A percentile compares a stretch with the other conserved stretches of the same genome.
These are phyloP conservation scores for Talaromyces borbonicus DNA, from an alignment of 495 filamentous ascomycete species.

Conservation along the genomic window DNA sequence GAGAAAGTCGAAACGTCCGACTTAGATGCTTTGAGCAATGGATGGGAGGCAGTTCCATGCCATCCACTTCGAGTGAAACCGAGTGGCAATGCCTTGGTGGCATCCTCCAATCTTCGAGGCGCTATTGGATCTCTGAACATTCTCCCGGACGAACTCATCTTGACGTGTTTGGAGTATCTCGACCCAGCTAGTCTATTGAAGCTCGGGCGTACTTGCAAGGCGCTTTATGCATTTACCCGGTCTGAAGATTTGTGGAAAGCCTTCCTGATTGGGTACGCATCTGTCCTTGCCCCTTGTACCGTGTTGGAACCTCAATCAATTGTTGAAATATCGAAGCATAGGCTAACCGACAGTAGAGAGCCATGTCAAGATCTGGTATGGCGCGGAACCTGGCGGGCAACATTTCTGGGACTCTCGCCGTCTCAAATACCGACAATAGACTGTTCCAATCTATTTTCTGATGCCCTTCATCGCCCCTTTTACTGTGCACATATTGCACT, in stretches of 20 bases:
- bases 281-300: no score
- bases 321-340: neutral
- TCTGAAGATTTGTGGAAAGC: constrained; percentile 88
- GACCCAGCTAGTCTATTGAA: constrained; percentile 50
- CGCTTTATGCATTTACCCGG: constrained; percentile 77
- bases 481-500: constrained; percentile 72
- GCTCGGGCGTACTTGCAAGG: constrained; percentile 77
- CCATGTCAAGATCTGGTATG: constrained; percentile 49
- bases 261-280: constrained; percentile 74
- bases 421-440: constrained; percentile 42
- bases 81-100: constrained; percentile 71
- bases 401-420: constrained; percentile 54
- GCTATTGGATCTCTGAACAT: constrained; percentile 50
- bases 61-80: constrained; percentile 87
- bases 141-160: constrained; percentile 75
- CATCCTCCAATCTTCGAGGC: constrained; percentile 53
- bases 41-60: constrained; percentile 45
- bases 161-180: constrained; percentile 65
- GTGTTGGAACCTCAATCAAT: no score
- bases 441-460: constrained; percentile 80
- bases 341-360: neutral
- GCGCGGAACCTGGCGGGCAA: constrained; percentile 81
- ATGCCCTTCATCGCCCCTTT: constrained; percentile 84
- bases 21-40: neutral
- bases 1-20: neutral